Evolutionary conservation across 352 stramenopile species (phyloP).

Genomic region (Plasmopara viticola): DNA sequence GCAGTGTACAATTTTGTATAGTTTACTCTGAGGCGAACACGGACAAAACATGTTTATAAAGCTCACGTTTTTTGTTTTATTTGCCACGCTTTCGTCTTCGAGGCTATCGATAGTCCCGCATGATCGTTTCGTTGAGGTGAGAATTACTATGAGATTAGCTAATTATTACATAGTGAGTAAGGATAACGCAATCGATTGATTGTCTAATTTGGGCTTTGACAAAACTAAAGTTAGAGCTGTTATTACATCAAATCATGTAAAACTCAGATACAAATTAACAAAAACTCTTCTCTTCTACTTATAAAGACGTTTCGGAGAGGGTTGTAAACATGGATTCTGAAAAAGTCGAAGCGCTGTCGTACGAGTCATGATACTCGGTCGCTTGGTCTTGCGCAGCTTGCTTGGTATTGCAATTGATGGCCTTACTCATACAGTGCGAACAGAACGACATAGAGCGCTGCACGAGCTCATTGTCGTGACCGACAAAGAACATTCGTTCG

Average conservation of each 20-base stretch:
- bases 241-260: neutral
- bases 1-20: neutral
- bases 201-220: no score
- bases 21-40: neutral
- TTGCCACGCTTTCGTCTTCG: no score
- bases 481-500: slow-evolving; percentile 35
- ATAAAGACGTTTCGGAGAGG: slow-evolving; percentile 13
- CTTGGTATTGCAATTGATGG: slow-evolving; percentile 26
- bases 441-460: slow-evolving; percentile 38
- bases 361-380: slow-evolving; percentile 20
- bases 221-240: no score
- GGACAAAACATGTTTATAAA: neutral
- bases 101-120: no score
- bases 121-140: no score
- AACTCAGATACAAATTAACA: no score
- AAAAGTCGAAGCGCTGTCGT: slow-evolving; percentile 18
- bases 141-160: no score
- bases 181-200: no score
- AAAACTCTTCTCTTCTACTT: slow-evolving; percentile 7
- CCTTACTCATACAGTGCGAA: slow-evolving; percentile 32
- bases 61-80: neutral
- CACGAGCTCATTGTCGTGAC: slow-evolving; percentile 20
- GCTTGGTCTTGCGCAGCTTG: slow-evolving; percentile 23
- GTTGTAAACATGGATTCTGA: slow-evolving; percentile 18
- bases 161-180: no score